phyloP scores from a whole-genome alignment of 371 early-diverging fungal species.

The Hamiltosporidium tvaerminnensis region DNA sequence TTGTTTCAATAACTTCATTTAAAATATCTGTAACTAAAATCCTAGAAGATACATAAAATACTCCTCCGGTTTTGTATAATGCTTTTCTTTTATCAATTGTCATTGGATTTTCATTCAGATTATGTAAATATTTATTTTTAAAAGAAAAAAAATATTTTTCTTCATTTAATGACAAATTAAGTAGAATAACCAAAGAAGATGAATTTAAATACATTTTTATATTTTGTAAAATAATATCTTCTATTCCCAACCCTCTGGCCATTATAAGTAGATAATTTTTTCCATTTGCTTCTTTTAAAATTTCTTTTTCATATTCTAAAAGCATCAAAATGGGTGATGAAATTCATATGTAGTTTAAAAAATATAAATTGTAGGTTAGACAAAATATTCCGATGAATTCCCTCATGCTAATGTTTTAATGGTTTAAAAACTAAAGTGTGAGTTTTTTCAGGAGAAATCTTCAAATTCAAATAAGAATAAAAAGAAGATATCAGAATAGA shows the following conservation, averaged over 20 bases:
- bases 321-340: slow-evolving; percentile 5
- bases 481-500: too few species aligned
- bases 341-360: too few species aligned
- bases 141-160: slow-evolving; percentile 4
- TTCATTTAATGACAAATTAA: slow-evolving; percentile 16
- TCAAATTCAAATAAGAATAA: too few species aligned
- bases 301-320: slow-evolving; percentile 34
- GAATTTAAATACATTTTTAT: slow-evolving; percentile 27
- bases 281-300: slow-evolving; percentile 15
- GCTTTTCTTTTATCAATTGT: slow-evolving; percentile 1
- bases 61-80: slow-evolving; percentile 25
- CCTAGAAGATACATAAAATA: slow-evolving; percentile 18
- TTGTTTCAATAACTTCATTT: slow-evolving; percentile 20
- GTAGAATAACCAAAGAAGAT: slow-evolving; percentile 15
- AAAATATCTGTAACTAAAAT: slow-evolving; percentile 40
- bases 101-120: not conserved
- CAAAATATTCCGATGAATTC: too few species aligned
- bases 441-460: too few species aligned
- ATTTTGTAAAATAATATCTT: slow-evolving; percentile 6
- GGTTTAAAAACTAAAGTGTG: too few species aligned
- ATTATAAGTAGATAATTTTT: slow-evolving; percentile 19
- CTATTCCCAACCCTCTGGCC: slow-evolving; percentile 18
- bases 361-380: too few species aligned
- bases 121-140: slow-evolving; percentile 17
- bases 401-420: too few species aligned